Evolutionary conservation across 2,329 filamentous ascomycete genomes (phyloP).

Genomic region (Arthroderma sp.): DNA sequence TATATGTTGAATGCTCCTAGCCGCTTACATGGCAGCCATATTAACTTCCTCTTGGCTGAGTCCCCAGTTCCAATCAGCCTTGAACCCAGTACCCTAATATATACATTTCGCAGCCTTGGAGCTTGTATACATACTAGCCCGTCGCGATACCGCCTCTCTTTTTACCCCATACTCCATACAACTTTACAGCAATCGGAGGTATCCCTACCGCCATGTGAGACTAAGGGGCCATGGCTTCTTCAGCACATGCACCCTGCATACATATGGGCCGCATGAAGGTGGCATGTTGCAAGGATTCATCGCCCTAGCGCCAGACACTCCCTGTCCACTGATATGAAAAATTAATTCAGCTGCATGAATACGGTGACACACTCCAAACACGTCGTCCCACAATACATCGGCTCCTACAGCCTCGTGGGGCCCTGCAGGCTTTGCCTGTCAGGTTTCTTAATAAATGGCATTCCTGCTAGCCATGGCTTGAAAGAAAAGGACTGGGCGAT

Average conservation of each 20-base stretch:
- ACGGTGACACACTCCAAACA: slow-evolving; percentile 1
- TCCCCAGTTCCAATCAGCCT: neutral
- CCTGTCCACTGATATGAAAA: neutral
- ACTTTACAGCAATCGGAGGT: neutral
- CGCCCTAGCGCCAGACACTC: neutral
- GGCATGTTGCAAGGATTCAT: neutral
- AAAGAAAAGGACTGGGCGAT: neutral
- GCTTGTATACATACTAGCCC: too few species aligned
- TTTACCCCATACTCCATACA: neutral
- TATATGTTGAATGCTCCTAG: too few species aligned
- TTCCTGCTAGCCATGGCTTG: neutral
- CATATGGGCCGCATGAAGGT: neutral
- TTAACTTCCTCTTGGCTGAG: neutral
- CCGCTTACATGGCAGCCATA: neutral
- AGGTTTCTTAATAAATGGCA: slow-evolving; percentile 3
- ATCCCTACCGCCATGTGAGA: neutral
- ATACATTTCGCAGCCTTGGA: neutral
- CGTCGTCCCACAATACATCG: neutral
- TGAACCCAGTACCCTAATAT: too few species aligned
- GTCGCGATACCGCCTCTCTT: too few species aligned
- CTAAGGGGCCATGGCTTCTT: neutral
- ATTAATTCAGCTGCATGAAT: slow-evolving; percentile 3
- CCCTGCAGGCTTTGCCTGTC: neutral
- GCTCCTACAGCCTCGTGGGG: slow-evolving; percentile 4
- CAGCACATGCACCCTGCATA: neutral